A percentile compares a stretch with the other conserved stretches of the same genome.
phyloP scores from a whole-genome alignment of 345 rosid species.

The Sisymbrium altissimum region DNA sequence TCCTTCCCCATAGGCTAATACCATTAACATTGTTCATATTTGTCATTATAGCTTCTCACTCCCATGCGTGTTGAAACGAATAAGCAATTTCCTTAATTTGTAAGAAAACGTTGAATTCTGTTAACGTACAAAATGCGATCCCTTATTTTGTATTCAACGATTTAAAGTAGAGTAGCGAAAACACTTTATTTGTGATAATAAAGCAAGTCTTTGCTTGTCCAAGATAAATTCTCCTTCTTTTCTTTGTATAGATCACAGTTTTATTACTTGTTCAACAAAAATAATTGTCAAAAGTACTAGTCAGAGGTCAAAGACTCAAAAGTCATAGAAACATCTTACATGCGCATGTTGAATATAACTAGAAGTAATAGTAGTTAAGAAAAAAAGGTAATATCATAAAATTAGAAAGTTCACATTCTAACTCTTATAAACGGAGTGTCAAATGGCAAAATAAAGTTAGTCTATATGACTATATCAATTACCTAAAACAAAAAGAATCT shows the following conservation, averaged over 20 bases:
- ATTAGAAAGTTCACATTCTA: no score
- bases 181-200: constrained; percentile 2
- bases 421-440: no score
- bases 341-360: not conserved
- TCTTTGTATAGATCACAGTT: no score
- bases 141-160: not conserved
- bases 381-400: no score
- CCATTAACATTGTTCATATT: not conserved
- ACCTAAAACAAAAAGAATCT: no score
- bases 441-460: no score
- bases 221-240: not conserved
- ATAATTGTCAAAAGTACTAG: not conserved
- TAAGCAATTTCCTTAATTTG: constrained; percentile 3
- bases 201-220: not conserved
- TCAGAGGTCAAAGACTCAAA: not conserved
- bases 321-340: not conserved
- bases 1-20: constrained; percentile 14
- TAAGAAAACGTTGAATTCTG: constrained; percentile 5
- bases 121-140: constrained; percentile 1
- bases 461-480: no score
- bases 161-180: not conserved
- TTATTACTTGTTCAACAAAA: not conserved
- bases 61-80: constrained; percentile 26
- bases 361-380: not conserved
- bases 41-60: constrained; percentile 9